Conservation (phyloP, 2,329 filamentous ascomycete species). For the Aspergillus sergii region DNA sequence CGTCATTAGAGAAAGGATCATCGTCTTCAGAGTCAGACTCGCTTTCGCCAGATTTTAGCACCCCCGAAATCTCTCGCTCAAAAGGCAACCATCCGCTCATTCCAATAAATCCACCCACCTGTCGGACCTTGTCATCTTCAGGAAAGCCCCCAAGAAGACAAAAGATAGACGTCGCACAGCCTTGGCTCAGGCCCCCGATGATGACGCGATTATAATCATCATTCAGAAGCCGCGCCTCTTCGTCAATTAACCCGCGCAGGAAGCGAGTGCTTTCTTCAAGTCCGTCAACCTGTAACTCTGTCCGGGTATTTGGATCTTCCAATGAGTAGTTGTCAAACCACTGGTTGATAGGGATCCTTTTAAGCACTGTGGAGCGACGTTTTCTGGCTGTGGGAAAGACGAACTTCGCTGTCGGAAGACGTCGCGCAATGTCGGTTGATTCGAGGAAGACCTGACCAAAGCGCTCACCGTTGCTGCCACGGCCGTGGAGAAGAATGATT, state of each 20-base stretch:
- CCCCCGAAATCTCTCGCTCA: background rate
- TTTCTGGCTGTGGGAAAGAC: slow-evolving; percentile 55
- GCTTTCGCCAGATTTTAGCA: slow-evolving; percentile 22
- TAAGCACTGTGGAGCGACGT: slow-evolving; percentile 48
- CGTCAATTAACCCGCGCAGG: slow-evolving; percentile 36
- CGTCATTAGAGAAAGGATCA: slow-evolving; percentile 22
- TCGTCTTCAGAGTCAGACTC: slow-evolving; percentile 19
- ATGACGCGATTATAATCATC: slow-evolving; percentile 45
- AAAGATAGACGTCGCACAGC: slow-evolving; percentile 52
- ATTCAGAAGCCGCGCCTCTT: slow-evolving; percentile 31
- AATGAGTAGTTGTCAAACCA: slow-evolving; percentile 56
- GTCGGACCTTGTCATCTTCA: slow-evolving; percentile 1
- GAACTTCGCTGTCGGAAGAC: slow-evolving; percentile 44
- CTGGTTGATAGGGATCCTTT: slow-evolving; percentile 49
- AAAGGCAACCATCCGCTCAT: slow-evolving; percentile 42
- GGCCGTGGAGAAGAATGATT: slow-evolving; percentile 47
- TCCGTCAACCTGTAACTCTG: slow-evolving; percentile 49
- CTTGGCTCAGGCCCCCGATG: slow-evolving; percentile 57
- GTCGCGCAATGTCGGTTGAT: slow-evolving; percentile 18
- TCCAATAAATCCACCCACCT: slow-evolving; percentile 49
- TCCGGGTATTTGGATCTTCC: slow-evolving; percentile 42
- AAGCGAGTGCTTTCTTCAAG: slow-evolving; percentile 46
- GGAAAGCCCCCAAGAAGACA: slow-evolving; percentile 44
- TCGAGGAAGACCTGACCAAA: slow-evolving; percentile 40
- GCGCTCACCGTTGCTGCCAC: slow-evolving; percentile 36